These are phyloP conservation scores for Carex parvula DNA, from an alignment of 176 grass and related monocot genomes.

Conservation along the genomic window DNA sequence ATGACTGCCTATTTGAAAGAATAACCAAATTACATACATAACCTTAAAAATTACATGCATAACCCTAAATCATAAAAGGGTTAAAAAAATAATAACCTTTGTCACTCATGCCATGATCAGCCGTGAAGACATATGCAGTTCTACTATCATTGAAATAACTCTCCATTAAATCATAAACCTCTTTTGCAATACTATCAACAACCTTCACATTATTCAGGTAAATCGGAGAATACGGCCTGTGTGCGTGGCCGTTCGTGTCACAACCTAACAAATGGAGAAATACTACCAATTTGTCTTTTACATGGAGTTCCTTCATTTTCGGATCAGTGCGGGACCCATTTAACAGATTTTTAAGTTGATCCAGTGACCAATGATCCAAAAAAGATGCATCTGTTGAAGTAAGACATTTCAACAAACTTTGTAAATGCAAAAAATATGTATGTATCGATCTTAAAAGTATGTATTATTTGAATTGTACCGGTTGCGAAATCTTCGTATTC, in stretches of 20 bases:
- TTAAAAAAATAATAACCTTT: conserved; percentile 51
- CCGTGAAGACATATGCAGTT: conserved; percentile 86
- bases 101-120: conserved; percentile 98
- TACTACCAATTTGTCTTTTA: conserved; percentile 86
- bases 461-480: conserved; percentile 36
- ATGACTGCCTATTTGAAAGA: conserved; percentile 66
- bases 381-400: conserved; percentile 84
- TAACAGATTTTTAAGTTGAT: conserved; percentile 90
- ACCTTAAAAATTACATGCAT: not conserved
- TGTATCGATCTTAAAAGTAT: not conserved
- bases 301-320: conserved; percentile 66
- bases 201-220: conserved; percentile 93
- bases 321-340: conserved; percentile 59
- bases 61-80: not conserved
- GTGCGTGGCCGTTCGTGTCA: conserved; percentile 93
- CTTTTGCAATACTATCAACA: too few relatives aligned
- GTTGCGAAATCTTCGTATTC: conserved; percentile 89
- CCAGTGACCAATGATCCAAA: conserved; percentile 94
- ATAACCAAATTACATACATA: conserved; percentile 34
- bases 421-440: too few relatives aligned
- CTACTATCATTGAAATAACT: conserved; percentile 79
- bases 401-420: not conserved
- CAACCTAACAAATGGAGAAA: conserved; percentile 94
- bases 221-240: conserved; percentile 83
- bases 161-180: conserved; percentile 92